Base-by-base conservation (phyloP, 768 basidiomycete species). In the Trametes elegans region DNA sequence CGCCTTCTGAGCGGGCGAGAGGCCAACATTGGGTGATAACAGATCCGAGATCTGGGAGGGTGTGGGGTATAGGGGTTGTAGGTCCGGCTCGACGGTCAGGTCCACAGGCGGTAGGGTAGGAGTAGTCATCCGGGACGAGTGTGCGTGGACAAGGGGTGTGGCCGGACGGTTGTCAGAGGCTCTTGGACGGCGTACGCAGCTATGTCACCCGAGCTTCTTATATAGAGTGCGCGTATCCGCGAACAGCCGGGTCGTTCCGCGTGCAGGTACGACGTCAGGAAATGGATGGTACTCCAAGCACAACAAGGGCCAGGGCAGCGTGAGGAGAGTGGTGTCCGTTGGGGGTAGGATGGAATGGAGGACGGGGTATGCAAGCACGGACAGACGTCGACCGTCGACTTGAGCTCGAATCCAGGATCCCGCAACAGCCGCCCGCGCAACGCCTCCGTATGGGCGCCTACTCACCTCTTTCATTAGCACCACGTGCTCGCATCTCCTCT, bases 51-150 rank as follows among this genome's bases (percentile, higher is more conserved):
- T 78, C 65, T 84, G 78, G 24, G 77, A 62, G 19, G 81, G 77
- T 31, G 83, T 85, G 24, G 91, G 91, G 65, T 91, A 82, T 13
- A 92, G 70, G 40, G 91, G 91, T 66, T 86, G 81, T 47, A 93
- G 74, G 70, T 93, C 91, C 58, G 89, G 90, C 68, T 86, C 87
- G 52, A 84, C 87, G 24, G 79, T 76, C 26, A 90, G 70, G 70
- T 90, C 83, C 61, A 83, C 66, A 55, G 67, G 58, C 29, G 57
- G 63, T 48, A 74, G 63, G 42, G 68, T 60, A 44, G 66, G 32
- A 36, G 70, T 63, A 21, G 70, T 64, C 72, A 78, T 73, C 26
- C 42, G 14, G 40, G 26, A 19, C 10, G 43, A 39, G 48, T n/a
- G 61, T 31, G 40, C 31, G 44, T 21, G 35, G 47, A 28, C 14